Percentiles rank a stretch among this genome's conserved stretches.
Evolutionary conservation across 2,329 filamentous ascomycete species (phyloP).

Genomic region (Graphium sp.): DNA sequence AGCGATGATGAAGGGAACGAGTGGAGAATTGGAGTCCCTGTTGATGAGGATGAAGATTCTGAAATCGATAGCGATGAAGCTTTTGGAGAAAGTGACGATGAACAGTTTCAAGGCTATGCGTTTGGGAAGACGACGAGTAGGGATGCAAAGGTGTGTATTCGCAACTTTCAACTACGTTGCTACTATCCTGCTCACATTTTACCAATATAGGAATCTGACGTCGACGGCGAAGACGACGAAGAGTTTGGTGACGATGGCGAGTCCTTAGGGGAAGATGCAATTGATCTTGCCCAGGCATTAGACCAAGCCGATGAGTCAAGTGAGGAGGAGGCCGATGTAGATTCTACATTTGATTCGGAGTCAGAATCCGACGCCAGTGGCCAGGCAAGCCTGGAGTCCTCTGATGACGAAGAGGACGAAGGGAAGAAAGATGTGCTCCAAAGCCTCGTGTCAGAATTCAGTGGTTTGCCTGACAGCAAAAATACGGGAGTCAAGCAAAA

Average conservation of each 20-base stretch:
- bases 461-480: constrained; percentile 42
- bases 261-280: constrained; percentile 40
- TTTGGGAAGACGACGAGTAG: constrained; percentile 30
- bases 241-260: constrained; percentile 33
- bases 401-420: constrained; percentile 27
- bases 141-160: constrained; percentile 11
- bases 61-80: constrained; percentile 60
- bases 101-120: constrained; percentile 60
- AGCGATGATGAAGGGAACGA: constrained; percentile 77
- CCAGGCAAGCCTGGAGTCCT: constrained; percentile 24
- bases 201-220: constrained; percentile 30
- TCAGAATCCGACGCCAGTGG: constrained; percentile 17
- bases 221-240: constrained; percentile 33
- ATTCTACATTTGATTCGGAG: constrained; percentile 23
- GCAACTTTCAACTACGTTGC: neutral
- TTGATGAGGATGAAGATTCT: constrained; percentile 41
- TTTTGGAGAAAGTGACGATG: constrained; percentile 77
- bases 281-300: constrained; percentile 38
- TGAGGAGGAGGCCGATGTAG: constrained; percentile 28
- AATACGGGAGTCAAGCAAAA: constrained; percentile 29
- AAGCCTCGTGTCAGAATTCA: constrained; percentile 48
- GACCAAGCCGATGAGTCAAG: constrained; percentile 34
- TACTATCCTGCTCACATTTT: constrained; percentile 3
- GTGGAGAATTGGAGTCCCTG: constrained; percentile 56
- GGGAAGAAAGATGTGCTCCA: constrained; percentile 37